Conservation (phyloP, 129 eudicot species). For the Artemisia argyi region DNA sequence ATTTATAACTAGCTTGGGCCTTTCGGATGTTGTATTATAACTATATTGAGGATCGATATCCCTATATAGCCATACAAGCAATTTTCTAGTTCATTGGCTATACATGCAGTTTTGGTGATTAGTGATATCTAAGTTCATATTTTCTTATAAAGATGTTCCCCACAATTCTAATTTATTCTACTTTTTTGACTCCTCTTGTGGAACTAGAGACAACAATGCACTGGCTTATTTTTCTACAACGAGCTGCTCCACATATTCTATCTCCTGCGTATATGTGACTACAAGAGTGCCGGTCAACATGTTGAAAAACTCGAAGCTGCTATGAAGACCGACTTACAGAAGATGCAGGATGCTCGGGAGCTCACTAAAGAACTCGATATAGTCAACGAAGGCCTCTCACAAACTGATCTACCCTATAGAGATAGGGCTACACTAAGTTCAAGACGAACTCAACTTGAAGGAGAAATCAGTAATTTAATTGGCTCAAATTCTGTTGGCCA, state of each 20-base stretch:
- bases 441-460: conserved; percentile 64
- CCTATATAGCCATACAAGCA: not conserved
- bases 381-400: conserved; percentile 59
- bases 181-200: conserved; percentile 18
- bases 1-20: not conserved
- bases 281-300: conserved; percentile 76
- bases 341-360: conserved; percentile 56
- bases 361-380: conserved; percentile 66
- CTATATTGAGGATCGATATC: not conserved
- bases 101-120: not conserved
- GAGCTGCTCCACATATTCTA: conserved; percentile 88
- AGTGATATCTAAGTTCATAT: conserved; percentile 22
- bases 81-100: too few species aligned
- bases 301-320: conserved; percentile 85
- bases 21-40: not conserved
- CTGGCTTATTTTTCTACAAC: conserved; percentile 75
- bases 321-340: conserved; percentile 71
- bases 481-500: conserved; percentile 46
- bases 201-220: conserved; percentile 68
- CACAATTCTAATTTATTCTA: conserved; percentile 1
- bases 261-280: conserved; percentile 86
- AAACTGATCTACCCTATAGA: conserved; percentile 57
- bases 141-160: conserved; percentile 6
- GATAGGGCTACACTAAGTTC: conserved; percentile 59
- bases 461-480: conserved; percentile 41